A percentile compares a stretch with the other conserved stretches of the same genome.
Conservation (phyloP, 2,329 filamentous ascomycete species). For the Ceratocystis alfenasii region DNA sequence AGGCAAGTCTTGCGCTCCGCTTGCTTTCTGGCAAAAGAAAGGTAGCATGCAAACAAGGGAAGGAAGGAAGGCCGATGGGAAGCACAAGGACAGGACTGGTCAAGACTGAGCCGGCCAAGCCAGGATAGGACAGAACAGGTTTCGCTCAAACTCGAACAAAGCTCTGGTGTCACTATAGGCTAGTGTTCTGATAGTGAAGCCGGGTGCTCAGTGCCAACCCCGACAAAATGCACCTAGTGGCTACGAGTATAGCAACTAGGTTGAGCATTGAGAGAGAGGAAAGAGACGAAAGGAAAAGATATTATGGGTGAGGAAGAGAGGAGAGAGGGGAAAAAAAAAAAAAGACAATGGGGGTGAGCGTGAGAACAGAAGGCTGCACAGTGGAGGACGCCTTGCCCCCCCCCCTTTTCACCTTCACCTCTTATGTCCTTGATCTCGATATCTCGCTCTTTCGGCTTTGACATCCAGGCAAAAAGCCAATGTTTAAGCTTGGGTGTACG, state of each 20-base stretch:
- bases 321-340: neutral
- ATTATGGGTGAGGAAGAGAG: neutral
- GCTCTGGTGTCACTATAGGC: neutral
- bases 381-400: neutral
- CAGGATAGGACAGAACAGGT: neutral
- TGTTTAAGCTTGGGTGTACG: neutral
- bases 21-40: neutral
- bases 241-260: neutral
- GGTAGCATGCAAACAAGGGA: neutral
- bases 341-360: neutral
- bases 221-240: neutral
- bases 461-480: neutral
- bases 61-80: neutral
- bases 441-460: slow-evolving; percentile 6
- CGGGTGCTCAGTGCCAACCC: slow-evolving; percentile 2
- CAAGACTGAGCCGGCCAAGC: neutral
- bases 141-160: neutral
- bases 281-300: neutral
- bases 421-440: neutral
- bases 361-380: neutral
- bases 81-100: neutral
- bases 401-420: neutral
- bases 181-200: neutral
- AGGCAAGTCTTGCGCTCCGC: too few relatives aligned
- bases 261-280: neutral